Conservation (phyloP, 2,329 filamentous ascomycete genomes). For the Xylaria sp. region DNA sequence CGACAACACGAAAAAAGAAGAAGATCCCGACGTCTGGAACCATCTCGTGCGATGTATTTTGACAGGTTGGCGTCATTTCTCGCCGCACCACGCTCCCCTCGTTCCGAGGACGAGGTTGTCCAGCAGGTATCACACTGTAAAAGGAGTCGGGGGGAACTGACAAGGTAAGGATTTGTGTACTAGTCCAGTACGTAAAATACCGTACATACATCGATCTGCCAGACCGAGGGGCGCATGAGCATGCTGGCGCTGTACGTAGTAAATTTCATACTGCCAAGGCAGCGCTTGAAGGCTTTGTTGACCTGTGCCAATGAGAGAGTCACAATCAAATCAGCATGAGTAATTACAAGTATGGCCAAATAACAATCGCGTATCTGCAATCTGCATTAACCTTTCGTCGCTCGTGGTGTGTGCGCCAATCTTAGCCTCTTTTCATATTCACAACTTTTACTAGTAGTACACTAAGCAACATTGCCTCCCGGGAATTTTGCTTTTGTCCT, state of each 20-base stretch:
- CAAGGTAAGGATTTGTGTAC: constrained; percentile 1
- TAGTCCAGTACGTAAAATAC: neutral
- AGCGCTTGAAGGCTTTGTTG: constrained; percentile 20
- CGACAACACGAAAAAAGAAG: constrained; percentile 1
- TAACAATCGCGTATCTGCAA: constrained; percentile 29
- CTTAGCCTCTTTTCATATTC: constrained; percentile 4
- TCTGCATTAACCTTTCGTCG: constrained; percentile 14
- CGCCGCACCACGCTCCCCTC: neutral
- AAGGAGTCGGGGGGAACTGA: constrained; percentile 15
- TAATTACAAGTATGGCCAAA: constrained; percentile 32
- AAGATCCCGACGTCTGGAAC: neutral
- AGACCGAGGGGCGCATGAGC: constrained; percentile 22
- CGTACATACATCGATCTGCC: constrained; percentile 21
- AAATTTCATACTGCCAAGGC: constrained; percentile 33
- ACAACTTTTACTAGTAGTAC: constrained; percentile 11
- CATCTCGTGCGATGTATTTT: constrained; percentile 6
- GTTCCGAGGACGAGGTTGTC: constrained; percentile 1
- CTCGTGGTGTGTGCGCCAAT: constrained; percentile 15
- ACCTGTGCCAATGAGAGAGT: constrained; percentile 25
- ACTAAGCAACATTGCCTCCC: constrained; percentile 12
- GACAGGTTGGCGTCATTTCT: constrained; percentile 18
- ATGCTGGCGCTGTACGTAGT: constrained; percentile 26
- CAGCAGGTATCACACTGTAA: neutral
- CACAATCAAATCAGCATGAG: constrained; percentile 26
- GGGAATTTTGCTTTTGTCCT: neutral